Evolutionary conservation across 2,329 filamentous ascomycete genomes (phyloP).

Genomic region (Fusarium pseudoanthophilum): DNA sequence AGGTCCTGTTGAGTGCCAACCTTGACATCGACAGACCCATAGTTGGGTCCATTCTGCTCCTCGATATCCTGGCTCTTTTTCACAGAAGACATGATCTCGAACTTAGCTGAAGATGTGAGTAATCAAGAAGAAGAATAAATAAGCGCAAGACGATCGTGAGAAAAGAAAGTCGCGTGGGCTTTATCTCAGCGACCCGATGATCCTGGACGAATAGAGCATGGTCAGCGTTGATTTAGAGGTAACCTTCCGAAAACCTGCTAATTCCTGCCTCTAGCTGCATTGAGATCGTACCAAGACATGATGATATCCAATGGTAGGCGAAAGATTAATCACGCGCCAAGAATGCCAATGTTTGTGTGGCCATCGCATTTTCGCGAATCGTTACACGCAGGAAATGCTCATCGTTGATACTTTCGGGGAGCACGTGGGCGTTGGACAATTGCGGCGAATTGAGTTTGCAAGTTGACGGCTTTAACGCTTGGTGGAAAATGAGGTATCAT

Average conservation of each 20-base stretch:
- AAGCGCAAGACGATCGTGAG: not conserved
- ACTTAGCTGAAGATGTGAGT: fast-evolving
- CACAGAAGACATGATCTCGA: not conserved
- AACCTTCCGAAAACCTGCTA: not conserved
- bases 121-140: not conserved
- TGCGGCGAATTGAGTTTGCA: not conserved
- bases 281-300: not conserved
- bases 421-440: not conserved
- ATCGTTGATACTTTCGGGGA: not conserved
- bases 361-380: not conserved
- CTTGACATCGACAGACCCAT: not conserved
- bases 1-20: not conserved
- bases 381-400: not conserved
- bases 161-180: slow-evolving; percentile 3
- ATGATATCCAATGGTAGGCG: not conserved
- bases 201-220: not conserved
- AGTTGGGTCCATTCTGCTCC: not conserved
- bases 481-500: not conserved
- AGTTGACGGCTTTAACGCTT: fast-evolving
- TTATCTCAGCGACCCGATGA: not conserved
- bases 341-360: not conserved
- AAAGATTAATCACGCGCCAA: not conserved
- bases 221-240: not conserved
- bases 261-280: not conserved
- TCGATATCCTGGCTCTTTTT: not conserved